phyloP scores from a whole-genome alignment of 768 basidiomycete species.

The Lanmaoa pseudosensibilis region DNA sequence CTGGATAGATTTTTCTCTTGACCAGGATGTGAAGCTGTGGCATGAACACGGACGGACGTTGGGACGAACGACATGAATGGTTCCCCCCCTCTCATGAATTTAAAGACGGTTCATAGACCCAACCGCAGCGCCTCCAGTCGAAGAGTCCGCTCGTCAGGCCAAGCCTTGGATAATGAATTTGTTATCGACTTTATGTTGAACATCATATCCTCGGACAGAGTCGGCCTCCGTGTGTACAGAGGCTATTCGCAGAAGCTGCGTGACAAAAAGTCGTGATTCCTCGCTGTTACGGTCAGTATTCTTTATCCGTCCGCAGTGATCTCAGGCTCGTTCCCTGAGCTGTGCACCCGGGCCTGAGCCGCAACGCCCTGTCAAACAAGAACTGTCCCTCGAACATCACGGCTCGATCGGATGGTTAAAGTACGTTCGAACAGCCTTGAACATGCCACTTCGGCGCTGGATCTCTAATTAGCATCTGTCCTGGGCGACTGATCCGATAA shows the following conservation, averaged over 20 bases:
- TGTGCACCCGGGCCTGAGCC: background rate
- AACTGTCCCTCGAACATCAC: background rate
- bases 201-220: conserved; percentile 2
- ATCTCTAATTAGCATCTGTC: background rate
- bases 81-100: background rate
- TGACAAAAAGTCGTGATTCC: background rate
- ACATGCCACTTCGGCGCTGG: background rate
- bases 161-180: background rate
- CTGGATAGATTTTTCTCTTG: background rate
- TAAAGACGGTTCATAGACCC: background rate
- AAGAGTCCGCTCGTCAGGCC: background rate
- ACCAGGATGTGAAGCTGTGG: background rate
- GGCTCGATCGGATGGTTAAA: background rate
- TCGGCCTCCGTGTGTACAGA: background rate
- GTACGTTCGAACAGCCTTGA: background rate
- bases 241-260: background rate
- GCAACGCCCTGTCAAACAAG: background rate
- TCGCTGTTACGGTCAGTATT: background rate
- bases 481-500: background rate
- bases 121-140: background rate
- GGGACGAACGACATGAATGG: background rate
- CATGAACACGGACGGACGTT: background rate
- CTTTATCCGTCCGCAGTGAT: conserved; percentile 4
- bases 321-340: background rate
- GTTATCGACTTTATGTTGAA: background rate